phyloP scores from a whole-genome alignment of 108 stramenopile genomes.

The Skeletonema costatum region DNA sequence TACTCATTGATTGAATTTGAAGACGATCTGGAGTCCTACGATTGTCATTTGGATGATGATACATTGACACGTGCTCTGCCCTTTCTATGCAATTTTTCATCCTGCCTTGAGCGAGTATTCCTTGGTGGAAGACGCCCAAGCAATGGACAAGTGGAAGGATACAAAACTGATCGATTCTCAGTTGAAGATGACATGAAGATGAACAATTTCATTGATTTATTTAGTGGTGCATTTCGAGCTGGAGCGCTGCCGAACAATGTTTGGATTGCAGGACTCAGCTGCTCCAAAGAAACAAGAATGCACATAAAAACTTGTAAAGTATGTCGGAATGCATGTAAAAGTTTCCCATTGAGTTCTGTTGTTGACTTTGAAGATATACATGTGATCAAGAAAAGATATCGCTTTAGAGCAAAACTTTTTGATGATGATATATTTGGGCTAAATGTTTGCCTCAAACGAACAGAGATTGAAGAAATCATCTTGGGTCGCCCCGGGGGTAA shows the following conservation, averaged over 20 bases:
- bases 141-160: constrained; percentile 10
- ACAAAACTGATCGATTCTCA: neutral
- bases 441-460: neutral
- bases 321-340: neutral
- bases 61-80: constrained; percentile 7
- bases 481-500: neutral
- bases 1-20: constrained; percentile 4
- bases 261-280: constrained; percentile 3
- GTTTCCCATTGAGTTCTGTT: constrained; percentile 11
- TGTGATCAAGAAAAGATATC: neutral
- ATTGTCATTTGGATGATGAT: constrained; percentile 5
- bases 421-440: neutral
- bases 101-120: constrained; percentile 15
- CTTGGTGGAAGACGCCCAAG: neutral
- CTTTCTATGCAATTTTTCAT: constrained; percentile 6
- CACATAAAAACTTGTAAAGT: neutral
- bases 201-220: neutral
- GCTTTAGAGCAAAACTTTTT: neutral
- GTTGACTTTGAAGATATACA: neutral
- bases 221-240: constrained; percentile 1
- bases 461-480: neutral
- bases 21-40: neutral
- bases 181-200: constrained; percentile 1
- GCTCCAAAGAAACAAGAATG: neutral
- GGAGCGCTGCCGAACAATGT: neutral